Base-by-base conservation (phyloP, 1,139 yeast species). In the Yamadazyma triangularis region DNA sequence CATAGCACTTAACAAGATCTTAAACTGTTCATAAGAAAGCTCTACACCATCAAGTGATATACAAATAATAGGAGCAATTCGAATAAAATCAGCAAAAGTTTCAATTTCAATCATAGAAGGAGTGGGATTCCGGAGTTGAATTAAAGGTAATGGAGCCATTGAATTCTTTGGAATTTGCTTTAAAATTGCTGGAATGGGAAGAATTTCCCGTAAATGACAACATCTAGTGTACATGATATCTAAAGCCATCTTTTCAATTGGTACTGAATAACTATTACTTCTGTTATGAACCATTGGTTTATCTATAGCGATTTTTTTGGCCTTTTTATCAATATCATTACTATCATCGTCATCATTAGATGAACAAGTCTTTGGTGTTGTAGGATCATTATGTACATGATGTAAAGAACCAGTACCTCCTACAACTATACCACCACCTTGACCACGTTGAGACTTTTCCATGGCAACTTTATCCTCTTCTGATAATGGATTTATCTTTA, bases 101-200 rank as follows among this genome's bases (percentile, higher is more conserved):
- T 79, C 70, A 23, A 83, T 70, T 50, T 83, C 93, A 27, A 82
- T 75, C 67, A 79, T 61, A 0, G 89, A 79, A 1, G 93, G 93
- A 21, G 72, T 63, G 4, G 91, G 88, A 41, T 83, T 83, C 40
- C 83, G 63, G 31, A 83, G 51, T 44, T 79, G 87, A 30, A 83
- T 51, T 3, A 75, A 41, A 1, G 87, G 78, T 13, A 83, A 63
- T 2, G 89, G 86, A 12, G 81, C 84, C 40, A 77, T 69, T 0
- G 85, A 72, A 1, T 83, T 85, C 32, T 74, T 67, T 10, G 85
- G 86, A 33, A 83, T 66, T 47, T 83, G 93, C 45, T 80, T 80
- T 36, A 82, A 51, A 9, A 85, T 81, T 1, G 89, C 86, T 2
- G 91, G 86, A 29, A 81, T 79, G 0, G 89, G 88, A 18, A 81